Base-by-base conservation (phyloP, 2,329 filamentous ascomycete genomes). In the Pyrenophora teres region DNA sequence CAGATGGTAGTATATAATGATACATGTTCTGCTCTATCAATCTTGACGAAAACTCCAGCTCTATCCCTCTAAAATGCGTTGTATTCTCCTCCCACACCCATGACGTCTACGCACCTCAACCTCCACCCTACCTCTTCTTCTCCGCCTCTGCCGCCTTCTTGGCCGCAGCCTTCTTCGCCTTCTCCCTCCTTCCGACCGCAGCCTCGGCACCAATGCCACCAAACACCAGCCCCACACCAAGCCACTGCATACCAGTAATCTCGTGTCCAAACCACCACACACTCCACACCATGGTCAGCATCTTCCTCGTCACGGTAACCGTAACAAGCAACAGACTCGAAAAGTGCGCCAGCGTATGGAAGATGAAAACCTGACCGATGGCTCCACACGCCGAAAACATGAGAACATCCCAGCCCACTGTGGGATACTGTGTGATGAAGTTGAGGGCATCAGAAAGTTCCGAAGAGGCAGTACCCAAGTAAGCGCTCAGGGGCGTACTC, bases 231-330 rank as follows among this genome's bases (percentile, higher is more conserved):
- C 84, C 87, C 27, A 99, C 92, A 57, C 94, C 94, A 6, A 95
- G 78, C 90, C 92, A 96, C 77, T 99, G 94, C 82, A 93, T 95
- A n/a, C 80, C 77, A 23, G 85, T 89, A 41, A 99, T 82, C 57
- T 83, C 84, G 74, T 99, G 94, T 23, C 94, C 94, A 72, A 97
- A 99, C 77, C 91, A 92, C 54, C 97, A 80, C 23, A 99, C 94
- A 46, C 91, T 96, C 44, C 97, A 81, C 53, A 97, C 90, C 94
- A 99, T 99, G 62, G 93, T 97, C 73, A 97, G 84, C 94, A 99
- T 99, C 80, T 99, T 99, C 69, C 94, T 84, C 39, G 94, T 99
- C 39, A 99, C 94, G 2, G 92, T 99, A 2, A 99, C 92, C 4
- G 94, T 97, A 37, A 97, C 93, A 42, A 99, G 85, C 44, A 97